phyloP scores from a whole-genome alignment of 129 eudicot species.

The Artemisia argyi region DNA sequence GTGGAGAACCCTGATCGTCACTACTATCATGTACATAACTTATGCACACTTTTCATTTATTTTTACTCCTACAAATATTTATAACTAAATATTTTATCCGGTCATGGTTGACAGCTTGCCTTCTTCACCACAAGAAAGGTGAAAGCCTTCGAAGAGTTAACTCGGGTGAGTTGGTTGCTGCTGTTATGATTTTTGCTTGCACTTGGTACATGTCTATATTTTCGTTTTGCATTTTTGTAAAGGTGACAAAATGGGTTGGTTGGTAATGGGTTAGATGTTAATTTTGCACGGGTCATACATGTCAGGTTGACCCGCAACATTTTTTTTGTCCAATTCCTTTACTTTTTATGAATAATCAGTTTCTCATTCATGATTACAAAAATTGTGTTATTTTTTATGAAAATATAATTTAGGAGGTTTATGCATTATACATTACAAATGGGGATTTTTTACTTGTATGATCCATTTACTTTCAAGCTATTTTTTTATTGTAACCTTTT shows the following conservation, averaged over 20 bases:
- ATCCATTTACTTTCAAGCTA: conserved; percentile 1
- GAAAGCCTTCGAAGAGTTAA: conserved; percentile 83
- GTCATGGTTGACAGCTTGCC: conserved; percentile 62
- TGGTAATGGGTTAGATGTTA: not conserved
- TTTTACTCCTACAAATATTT: not conserved
- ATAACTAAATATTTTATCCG: not conserved
- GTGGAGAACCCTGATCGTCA: conserved; percentile 88
- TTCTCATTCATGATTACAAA: not conserved
- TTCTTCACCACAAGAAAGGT: conserved; percentile 83
- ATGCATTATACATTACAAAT: not conserved
- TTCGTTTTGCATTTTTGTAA: not conserved
- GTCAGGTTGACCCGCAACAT: not conserved
- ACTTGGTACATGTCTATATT: not conserved
- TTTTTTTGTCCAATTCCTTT: not conserved
- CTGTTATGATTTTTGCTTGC: not conserved
- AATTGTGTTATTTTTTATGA: not conserved
- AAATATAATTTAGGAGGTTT: not conserved
- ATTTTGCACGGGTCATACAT: not conserved
- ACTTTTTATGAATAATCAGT: not conserved
- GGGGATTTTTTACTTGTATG: not conserved
- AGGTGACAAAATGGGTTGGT: conserved; percentile 11
- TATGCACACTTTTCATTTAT: not conserved
- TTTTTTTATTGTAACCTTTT: not conserved
- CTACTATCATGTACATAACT: conserved; percentile 75
- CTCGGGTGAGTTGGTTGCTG: conserved; percentile 63